These are phyloP conservation scores for Fragaria ananassa DNA, from an alignment of 306 rosid species.

Conservation along the genomic window DNA sequence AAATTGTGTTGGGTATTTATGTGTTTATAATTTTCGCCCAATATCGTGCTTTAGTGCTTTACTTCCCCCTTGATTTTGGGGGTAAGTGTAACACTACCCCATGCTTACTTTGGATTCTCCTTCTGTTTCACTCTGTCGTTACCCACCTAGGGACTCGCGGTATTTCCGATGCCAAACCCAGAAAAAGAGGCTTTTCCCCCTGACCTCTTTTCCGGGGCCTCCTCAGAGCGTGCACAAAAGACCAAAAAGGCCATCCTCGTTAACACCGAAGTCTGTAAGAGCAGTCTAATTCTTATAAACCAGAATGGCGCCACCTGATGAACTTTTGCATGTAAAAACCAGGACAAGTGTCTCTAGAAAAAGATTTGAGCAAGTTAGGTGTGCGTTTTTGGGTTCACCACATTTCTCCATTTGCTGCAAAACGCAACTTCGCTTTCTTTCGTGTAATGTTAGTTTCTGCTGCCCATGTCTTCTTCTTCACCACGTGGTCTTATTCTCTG, in stretches of 20 bases:
- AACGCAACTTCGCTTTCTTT: not conserved
- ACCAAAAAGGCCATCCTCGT: conserved; percentile 2
- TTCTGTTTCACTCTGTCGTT: not conserved
- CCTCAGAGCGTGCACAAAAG: not conserved
- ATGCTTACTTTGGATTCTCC: not conserved
- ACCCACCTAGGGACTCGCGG: conserved; percentile 14
- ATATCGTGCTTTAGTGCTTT: not conserved
- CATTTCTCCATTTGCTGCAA: conserved; percentile 8
- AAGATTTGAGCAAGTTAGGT: conserved; percentile 12
- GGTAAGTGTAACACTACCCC: not conserved
- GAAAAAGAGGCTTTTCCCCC: not conserved
- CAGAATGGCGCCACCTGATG: conserved; percentile 31
- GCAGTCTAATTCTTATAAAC: not conserved
- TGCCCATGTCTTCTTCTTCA: conserved; percentile 14
- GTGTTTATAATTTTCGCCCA: no score
- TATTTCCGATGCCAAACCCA: conserved; percentile 4
- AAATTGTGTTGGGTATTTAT: no score
- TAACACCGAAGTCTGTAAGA: not conserved
- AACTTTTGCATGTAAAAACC: conserved; percentile 31
- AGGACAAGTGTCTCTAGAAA: conserved; percentile 31
- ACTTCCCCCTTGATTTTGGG: not conserved
- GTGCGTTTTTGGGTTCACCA: conserved; percentile 15
- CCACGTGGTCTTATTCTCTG: conserved; percentile 28
- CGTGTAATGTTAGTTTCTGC: not conserved
- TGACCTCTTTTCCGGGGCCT: not conserved